Evolutionary conservation across 2,329 filamentous ascomycete species (phyloP).

Genomic region (Byssoonygena ceratinophila): DNA sequence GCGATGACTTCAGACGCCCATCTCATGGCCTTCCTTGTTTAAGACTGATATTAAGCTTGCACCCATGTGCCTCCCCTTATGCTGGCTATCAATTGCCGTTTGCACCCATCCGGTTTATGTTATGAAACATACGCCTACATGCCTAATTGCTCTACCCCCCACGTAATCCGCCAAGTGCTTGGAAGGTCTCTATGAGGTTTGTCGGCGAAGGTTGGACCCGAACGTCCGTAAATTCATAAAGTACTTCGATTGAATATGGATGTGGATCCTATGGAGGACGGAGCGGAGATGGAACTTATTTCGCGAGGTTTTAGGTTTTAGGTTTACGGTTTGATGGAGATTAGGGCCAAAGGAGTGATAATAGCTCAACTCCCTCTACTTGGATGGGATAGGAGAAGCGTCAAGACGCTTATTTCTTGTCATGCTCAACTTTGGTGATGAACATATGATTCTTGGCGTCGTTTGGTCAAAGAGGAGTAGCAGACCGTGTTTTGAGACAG

Average conservation of each 20-base stretch:
- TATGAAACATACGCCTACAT: background rate
- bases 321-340: background rate
- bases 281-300: constrained; percentile 9
- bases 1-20: background rate
- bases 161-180: background rate
- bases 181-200: background rate
- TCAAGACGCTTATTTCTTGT: background rate
- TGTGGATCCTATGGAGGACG: constrained; percentile 2
- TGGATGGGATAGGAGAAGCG: background rate
- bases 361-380: background rate
- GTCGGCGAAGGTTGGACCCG: background rate
- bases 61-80: background rate
- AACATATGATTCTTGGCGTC: background rate
- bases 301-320: background rate
- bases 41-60: background rate
- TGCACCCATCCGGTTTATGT: background rate
- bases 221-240: background rate
- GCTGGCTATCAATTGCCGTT: constrained; percentile 2
- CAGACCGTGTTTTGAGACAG: background rate
- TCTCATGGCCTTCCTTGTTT: background rate
- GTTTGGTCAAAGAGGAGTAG: background rate
- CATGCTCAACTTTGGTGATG: background rate
- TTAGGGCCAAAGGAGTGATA: background rate
- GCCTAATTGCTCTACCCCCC: background rate
- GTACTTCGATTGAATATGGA: background rate